These are phyloP conservation scores for Eragrostis tef DNA, from an alignment of 202 grass and related monocot genomes.

Conservation along the genomic window DNA sequence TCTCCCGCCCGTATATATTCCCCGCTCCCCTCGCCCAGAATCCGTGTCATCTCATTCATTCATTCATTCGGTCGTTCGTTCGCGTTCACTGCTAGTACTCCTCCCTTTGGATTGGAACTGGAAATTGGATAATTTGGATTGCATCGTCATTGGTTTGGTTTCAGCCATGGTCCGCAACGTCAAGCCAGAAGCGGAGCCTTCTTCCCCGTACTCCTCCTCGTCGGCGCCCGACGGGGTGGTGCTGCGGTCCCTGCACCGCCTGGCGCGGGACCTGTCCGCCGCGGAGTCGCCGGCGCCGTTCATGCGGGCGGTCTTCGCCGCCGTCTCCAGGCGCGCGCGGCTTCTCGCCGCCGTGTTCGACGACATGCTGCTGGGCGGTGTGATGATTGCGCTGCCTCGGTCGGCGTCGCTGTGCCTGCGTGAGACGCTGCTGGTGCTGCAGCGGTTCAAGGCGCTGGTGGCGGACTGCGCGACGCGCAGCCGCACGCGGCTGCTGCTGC, in stretches of 20 bases:
- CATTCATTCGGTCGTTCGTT: not conserved
- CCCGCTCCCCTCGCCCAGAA: not conserved
- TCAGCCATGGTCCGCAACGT: constrained; percentile 25
- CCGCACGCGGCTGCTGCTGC: constrained; percentile 69
- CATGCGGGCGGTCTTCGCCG: constrained; percentile 51
- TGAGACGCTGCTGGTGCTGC: constrained; percentile 77
- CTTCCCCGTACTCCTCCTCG: constrained; percentile 54
- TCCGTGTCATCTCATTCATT: not conserved
- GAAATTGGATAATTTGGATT: too few relatives aligned
- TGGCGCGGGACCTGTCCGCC: constrained; percentile 65
- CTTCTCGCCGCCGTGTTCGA: constrained; percentile 65
- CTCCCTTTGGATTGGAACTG: not conserved
- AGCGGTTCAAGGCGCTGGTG: constrained; percentile 80
- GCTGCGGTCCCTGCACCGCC: constrained; percentile 70
- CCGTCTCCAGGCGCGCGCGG: constrained; percentile 52
- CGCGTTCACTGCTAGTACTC: not conserved
- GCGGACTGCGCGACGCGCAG: constrained; percentile 68
- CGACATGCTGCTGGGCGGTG: constrained; percentile 46
- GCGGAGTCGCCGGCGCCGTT: constrained; percentile 58
- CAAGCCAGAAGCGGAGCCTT: constrained; percentile 4
- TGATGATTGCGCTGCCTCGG: constrained; percentile 52
- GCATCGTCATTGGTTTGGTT: not conserved
- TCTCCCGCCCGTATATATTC: constrained; percentile 44
- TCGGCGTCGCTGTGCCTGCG: constrained; percentile 76
- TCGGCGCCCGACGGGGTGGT: constrained; percentile 61